Evolutionary conservation across 129 eudicot species (phyloP).

Genomic region (Tagetes erecta): DNA sequence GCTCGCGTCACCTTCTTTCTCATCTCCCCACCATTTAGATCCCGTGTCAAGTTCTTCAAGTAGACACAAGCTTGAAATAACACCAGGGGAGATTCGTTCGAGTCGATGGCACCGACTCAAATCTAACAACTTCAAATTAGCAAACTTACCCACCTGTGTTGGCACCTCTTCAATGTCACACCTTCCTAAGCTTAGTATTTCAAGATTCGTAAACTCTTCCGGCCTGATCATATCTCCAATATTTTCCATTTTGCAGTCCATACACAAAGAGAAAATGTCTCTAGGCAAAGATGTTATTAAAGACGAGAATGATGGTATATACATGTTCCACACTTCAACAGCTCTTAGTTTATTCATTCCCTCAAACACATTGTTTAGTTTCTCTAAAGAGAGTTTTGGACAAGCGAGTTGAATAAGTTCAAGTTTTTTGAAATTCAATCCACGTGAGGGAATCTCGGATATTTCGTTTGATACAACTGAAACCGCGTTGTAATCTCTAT

Average conservation of each 20-base stretch:
- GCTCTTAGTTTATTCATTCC: conserved; percentile 29
- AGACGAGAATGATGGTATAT: conserved; percentile 25
- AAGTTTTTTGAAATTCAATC: conserved; percentile 23
- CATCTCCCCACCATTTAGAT: conserved; percentile 34
- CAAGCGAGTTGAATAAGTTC: conserved; percentile 40
- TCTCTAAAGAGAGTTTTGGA: conserved; percentile 33
- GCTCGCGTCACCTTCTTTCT: conserved; percentile 27
- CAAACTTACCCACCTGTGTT: conserved; percentile 29
- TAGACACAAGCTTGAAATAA: conserved; percentile 33
- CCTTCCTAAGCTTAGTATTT: conserved; percentile 39
- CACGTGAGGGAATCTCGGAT: conserved; percentile 39
- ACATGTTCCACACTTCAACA: conserved; percentile 39
- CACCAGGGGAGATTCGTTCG: conserved; percentile 35
- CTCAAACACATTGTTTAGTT: conserved; percentile 25
- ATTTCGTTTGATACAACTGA: conserved; percentile 37
- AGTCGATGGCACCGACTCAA: conserved; percentile 34
- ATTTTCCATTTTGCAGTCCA: conserved; percentile 35
- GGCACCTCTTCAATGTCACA: conserved; percentile 40
- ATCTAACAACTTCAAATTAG: conserved; percentile 38
- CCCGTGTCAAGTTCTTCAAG: conserved; percentile 48
- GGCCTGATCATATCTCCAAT: conserved; percentile 27
- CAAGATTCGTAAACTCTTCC: conserved; percentile 38
- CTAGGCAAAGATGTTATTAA: conserved; percentile 29
- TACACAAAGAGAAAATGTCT: conserved; percentile 28
- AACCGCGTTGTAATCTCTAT: conserved; percentile 27